Percentiles rank a stretch among this genome's conserved stretches.
phyloP scores from a whole-genome alignment of 257 asterid species.

The Leonotis leonurus region DNA sequence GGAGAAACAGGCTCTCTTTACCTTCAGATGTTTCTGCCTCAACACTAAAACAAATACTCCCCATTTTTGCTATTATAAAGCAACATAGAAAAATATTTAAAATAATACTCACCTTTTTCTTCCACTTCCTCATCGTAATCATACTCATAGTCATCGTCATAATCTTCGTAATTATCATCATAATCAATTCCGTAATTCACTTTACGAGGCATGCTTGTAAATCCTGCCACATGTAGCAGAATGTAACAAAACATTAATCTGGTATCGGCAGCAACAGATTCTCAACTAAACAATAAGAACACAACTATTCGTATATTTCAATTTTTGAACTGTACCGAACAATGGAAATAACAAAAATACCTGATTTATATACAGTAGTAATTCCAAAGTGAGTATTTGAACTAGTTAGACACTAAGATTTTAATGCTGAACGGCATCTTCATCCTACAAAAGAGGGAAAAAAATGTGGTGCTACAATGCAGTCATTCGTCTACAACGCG shows the following conservation, averaged over 20 bases:
- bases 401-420: not conserved
- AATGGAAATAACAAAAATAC: not conserved
- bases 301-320: not conserved
- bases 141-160: conserved; percentile 44
- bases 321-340: not conserved
- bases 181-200: conserved; percentile 36
- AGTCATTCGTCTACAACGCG: not conserved
- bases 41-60: not conserved
- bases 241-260: not conserved
- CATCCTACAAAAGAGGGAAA: not conserved
- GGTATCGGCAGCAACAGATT: not conserved
- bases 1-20: not conserved
- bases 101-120: conserved; percentile 41
- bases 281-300: not conserved
- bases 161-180: conserved; percentile 44
- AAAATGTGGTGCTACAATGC: not conserved
- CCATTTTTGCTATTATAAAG: not conserved
- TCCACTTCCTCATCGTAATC: conserved; percentile 32
- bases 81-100: not conserved
- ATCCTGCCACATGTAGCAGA: conserved; percentile 25
- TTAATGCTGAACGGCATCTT: not conserved
- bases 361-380: not conserved
- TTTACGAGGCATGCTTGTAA: conserved; percentile 74
- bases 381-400: not conserved
- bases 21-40: not conserved